Conservation (phyloP, 2,329 filamentous ascomycete genomes). For the Aspergillus nomiae region DNA sequence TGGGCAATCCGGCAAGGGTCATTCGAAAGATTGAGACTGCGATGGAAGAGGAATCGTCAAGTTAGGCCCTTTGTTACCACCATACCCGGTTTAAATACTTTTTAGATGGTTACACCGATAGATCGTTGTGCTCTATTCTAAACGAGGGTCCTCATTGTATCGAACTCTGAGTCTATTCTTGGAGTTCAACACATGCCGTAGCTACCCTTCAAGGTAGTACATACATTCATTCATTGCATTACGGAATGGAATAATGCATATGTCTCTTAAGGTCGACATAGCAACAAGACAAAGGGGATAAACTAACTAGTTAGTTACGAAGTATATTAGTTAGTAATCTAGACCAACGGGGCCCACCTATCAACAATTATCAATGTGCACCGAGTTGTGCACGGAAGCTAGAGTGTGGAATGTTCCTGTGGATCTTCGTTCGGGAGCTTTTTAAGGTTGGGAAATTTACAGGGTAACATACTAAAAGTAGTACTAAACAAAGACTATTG, state of each 20-base stretch:
- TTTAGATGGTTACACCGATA: neutral
- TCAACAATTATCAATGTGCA: neutral
- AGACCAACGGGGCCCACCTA: neutral
- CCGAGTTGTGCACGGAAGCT: neutral
- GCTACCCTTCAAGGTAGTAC: neutral
- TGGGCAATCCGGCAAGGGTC: constrained; percentile 44
- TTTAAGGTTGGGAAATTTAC: constrained; percentile 1
- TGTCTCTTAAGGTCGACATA: neutral
- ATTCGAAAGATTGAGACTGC: constrained; percentile 43
- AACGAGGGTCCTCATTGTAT: neutral
- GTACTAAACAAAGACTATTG: neutral
- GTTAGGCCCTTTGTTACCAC: neutral
- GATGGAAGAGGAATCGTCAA: constrained; percentile 25
- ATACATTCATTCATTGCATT: neutral
- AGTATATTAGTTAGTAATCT: neutral
- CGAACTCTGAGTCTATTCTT: neutral
- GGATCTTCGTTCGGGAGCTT: constrained; percentile 1
- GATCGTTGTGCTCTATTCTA: too few relatives aligned
- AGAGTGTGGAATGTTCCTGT: constrained; percentile 13
- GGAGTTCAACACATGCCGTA: neutral
- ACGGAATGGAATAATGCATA: neutral
- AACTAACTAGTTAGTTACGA: too few relatives aligned
- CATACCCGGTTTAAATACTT: neutral
- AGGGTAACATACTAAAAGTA: neutral
- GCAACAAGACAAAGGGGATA: neutral